Evolutionary conservation across 306 rosid species (phyloP).

Genomic region (Biancaea sappan): DNA sequence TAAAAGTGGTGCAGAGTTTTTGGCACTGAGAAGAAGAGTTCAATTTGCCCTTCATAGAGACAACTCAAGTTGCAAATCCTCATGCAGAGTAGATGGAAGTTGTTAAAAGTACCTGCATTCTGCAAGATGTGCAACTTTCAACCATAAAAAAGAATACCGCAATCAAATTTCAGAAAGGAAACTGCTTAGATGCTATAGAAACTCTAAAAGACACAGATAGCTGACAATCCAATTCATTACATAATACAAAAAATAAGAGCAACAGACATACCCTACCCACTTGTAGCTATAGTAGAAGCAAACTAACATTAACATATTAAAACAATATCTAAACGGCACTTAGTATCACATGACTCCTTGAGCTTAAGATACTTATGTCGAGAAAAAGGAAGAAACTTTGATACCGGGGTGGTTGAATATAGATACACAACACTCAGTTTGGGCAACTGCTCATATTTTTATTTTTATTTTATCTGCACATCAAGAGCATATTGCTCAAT

Average conservation of each 20-base stretch:
- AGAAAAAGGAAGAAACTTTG: background rate
- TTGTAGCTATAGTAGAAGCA: background rate
- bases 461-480: slow-evolving; percentile 23
- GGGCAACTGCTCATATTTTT: slow-evolving; percentile 18
- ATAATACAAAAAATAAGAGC: background rate
- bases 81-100: background rate
- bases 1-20: background rate
- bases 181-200: background rate
- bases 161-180: background rate
- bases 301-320: background rate
- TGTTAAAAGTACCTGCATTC: background rate
- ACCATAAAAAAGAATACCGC: background rate
- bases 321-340: background rate
- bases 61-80: background rate
- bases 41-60: background rate
- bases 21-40: background rate
- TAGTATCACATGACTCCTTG: background rate
- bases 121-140: background rate
- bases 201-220: background rate
- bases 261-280: background rate
- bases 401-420: background rate
- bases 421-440: slow-evolving; percentile 14
- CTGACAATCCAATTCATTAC: background rate
- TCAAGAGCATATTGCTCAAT: slow-evolving; percentile 26
- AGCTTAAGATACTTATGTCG: background rate